Conservation (phyloP, 257 asterid species). For the Gentiana macrophylla region DNA sequence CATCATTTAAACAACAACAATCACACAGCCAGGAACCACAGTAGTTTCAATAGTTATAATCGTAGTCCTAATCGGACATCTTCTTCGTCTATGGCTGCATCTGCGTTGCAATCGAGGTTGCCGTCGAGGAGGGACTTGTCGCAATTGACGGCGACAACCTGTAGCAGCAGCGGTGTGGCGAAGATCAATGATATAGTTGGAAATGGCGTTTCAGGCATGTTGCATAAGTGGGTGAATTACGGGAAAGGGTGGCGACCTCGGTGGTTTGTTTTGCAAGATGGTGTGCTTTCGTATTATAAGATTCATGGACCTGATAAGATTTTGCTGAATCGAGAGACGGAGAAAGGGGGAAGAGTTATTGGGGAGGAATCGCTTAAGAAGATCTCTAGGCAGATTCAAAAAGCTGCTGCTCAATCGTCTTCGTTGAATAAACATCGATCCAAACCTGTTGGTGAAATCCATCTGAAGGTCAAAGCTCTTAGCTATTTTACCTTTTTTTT, state of each 20-base stretch:
- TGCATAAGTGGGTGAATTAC: slow-evolving; percentile 91
- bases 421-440: slow-evolving; percentile 19
- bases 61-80: slow-evolving; percentile 8
- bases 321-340: slow-evolving; percentile 42
- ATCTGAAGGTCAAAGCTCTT: slow-evolving; percentile 46
- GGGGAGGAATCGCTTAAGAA: slow-evolving; percentile 70
- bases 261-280: slow-evolving; percentile 95
- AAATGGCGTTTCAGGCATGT: slow-evolving; percentile 66
- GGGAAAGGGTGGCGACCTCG: slow-evolving; percentile 98
- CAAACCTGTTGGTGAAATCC: slow-evolving; percentile 88
- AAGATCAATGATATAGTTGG: slow-evolving; percentile 84
- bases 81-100: neutral
- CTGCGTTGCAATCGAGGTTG: slow-evolving; percentile 3
- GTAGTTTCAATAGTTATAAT: neutral
- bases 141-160: slow-evolving; percentile 22
- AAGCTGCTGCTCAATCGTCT: slow-evolving; percentile 24
- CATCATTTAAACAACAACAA: neutral
- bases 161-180: slow-evolving; percentile 25
- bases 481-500: slow-evolving; percentile 1
- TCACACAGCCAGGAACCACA: neutral
- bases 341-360: slow-evolving; percentile 70
- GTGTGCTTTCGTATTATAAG: slow-evolving; percentile 86
- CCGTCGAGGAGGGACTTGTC: slow-evolving; percentile 15
- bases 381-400: slow-evolving; percentile 30
- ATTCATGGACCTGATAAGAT: slow-evolving; percentile 91